phyloP scores from a whole-genome alignment of 176 grass and related monocot genomes.

The Ampelocalamus luodianensis region DNA sequence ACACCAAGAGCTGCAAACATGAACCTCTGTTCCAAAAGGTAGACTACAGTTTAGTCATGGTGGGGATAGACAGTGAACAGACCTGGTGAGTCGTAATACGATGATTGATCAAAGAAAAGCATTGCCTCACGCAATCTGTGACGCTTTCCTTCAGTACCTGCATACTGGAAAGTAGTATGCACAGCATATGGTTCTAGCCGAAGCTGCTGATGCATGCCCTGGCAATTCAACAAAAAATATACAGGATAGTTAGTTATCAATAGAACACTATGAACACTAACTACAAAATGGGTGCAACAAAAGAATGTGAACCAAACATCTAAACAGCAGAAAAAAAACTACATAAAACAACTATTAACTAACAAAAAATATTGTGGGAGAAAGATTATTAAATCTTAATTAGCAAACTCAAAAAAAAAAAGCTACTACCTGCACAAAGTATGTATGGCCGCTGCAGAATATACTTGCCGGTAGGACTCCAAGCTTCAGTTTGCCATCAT shows the following conservation, averaged over 20 bases:
- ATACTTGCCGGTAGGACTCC: conserved; percentile 95
- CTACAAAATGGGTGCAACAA: conserved; percentile 2
- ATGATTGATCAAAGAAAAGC: conserved; percentile 81
- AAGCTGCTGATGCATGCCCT: conserved; percentile 83
- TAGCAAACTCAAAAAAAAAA: conserved; percentile 40
- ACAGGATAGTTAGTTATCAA: conserved; percentile 19
- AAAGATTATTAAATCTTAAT: conserved; percentile 21
- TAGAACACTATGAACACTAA: not conserved
- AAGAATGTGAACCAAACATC: conserved; percentile 1
- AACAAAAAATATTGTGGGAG: conserved; percentile 4
- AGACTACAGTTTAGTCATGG: not conserved
- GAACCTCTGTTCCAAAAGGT: not conserved
- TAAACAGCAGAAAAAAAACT: not conserved
- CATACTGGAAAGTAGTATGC: conserved; percentile 98
- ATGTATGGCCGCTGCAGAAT: conserved; percentile 98
- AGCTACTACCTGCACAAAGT: conserved; percentile 86
- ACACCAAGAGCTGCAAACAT: conserved; percentile 27
- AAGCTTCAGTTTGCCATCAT: conserved; percentile 90
- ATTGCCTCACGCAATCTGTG: conserved; percentile 92
- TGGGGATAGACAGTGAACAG: conserved; percentile 39
- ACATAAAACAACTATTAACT: not conserved
- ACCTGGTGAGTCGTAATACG: conserved; percentile 93
- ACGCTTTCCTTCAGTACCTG: conserved; percentile 93
- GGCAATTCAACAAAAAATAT: conserved; percentile 43
- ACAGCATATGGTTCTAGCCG: conserved; percentile 94